These are phyloP conservation scores for Penicillium dipodomyicola DNA, from an alignment of 495 filamentous ascomycete genomes.

Conservation along the genomic window DNA sequence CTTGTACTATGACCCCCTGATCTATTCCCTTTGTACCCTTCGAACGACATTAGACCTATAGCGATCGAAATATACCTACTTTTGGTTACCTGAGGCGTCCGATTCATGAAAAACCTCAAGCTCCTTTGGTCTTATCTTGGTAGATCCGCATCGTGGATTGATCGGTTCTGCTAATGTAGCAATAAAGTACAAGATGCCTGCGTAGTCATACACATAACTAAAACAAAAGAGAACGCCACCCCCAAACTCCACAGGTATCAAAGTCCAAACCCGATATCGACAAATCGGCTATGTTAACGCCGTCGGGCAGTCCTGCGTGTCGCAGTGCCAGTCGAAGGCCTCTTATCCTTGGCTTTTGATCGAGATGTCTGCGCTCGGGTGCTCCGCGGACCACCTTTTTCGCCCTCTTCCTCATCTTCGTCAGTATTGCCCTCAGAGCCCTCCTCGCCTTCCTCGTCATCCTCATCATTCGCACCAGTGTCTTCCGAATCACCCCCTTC, in stretches of 20 bases:
- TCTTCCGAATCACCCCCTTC: conserved; percentile 46
- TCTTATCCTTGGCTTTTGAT: conserved; percentile 41
- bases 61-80: conserved; percentile 44
- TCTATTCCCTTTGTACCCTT: conserved; percentile 37
- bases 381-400: conserved; percentile 40
- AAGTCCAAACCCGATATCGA: conserved; percentile 7
- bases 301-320: conserved; percentile 40
- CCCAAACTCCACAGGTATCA: conserved; percentile 30
- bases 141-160: neutral
- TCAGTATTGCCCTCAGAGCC: conserved; percentile 29
- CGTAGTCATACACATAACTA: conserved; percentile 17
- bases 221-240: conserved; percentile 19
- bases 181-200: neutral
- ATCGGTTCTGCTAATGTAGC: neutral
- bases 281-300: conserved; percentile 22
- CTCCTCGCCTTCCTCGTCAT: conserved; percentile 37
- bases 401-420: conserved; percentile 38
- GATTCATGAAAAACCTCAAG: neutral
- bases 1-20: conserved; percentile 43
- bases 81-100: conserved; percentile 28
- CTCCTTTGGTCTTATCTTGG: neutral
- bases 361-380: conserved; percentile 41
- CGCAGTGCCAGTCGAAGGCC: conserved; percentile 26
- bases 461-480: conserved; percentile 39
- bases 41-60: conserved; percentile 47